phyloP scores from a whole-genome alignment of 73 alveolate genomes.

The Uronychia setigera region DNA sequence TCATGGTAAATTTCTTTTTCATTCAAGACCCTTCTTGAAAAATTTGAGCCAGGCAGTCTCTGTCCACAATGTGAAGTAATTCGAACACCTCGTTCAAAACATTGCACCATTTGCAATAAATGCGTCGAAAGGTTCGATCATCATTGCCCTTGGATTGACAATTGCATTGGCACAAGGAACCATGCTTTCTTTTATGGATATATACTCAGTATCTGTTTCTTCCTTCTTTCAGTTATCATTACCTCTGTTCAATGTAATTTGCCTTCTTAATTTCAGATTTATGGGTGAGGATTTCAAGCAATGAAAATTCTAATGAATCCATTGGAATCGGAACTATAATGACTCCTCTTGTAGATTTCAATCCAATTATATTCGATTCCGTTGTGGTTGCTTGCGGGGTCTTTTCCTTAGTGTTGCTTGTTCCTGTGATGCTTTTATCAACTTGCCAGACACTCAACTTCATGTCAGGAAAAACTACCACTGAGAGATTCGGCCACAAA shows the following conservation, averaged over 20 bases:
- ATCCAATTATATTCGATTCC: background rate
- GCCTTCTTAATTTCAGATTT: background rate
- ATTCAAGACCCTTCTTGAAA: slow-evolving; percentile 33
- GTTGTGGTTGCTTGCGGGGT: background rate
- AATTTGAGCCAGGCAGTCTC: slow-evolving; percentile 66
- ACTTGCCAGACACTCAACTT: slow-evolving; percentile 15
- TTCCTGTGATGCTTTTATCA: background rate
- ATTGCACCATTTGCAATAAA: slow-evolving; percentile 70
- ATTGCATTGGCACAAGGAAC: slow-evolving; percentile 76
- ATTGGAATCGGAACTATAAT: background rate
- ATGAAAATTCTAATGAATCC: background rate
- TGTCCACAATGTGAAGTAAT: slow-evolving; percentile 81
- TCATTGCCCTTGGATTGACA: slow-evolving; percentile 82
- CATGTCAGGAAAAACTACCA: slow-evolving; percentile 38
- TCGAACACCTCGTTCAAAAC: slow-evolving; percentile 66
- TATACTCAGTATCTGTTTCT: slow-evolving; percentile 10
- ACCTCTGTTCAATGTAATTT: background rate
- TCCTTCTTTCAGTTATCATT: background rate
- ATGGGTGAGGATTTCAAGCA: background rate
- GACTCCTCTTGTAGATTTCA: background rate
- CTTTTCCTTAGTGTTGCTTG: background rate
- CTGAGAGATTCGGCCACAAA: slow-evolving; percentile 35
- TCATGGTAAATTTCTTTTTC: background rate
- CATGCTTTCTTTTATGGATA: slow-evolving; percentile 59
- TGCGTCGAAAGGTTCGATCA: slow-evolving; percentile 77